Evolutionary conservation across 257 asterid species (phyloP).

Genomic region (Apocynum venetum): DNA sequence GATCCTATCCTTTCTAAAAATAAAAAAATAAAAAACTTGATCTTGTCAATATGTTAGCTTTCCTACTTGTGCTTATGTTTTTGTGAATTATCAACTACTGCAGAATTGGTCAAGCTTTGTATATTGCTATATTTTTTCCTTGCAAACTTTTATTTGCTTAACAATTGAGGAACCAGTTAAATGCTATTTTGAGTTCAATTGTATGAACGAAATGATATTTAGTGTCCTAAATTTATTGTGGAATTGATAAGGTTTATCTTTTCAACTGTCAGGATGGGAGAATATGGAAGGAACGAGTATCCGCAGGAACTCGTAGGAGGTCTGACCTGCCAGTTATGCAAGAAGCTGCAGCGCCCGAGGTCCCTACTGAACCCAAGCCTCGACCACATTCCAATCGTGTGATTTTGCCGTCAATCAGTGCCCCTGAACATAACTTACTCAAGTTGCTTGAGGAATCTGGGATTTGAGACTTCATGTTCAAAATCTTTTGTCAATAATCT

Average conservation of each 20-base stretch:
- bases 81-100: neutral
- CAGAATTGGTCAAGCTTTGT: neutral
- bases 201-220: neutral
- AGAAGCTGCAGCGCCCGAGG: constrained; percentile 40
- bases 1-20: neutral
- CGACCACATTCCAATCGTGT: constrained; percentile 48
- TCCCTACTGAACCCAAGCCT: constrained; percentile 29
- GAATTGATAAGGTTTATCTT: neutral
- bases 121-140: neutral
- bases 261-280: constrained; percentile 65
- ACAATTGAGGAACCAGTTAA: neutral
- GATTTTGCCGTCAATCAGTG: constrained; percentile 44
- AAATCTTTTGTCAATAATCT: constrained; percentile 3
- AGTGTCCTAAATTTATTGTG: neutral
- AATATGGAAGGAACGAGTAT: constrained; percentile 92
- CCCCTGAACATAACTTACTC: constrained; percentile 44
- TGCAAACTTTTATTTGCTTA: neutral
- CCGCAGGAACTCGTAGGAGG: constrained; percentile 47
- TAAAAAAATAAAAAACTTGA: too few relatives aligned
- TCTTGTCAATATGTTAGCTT: too few relatives aligned
- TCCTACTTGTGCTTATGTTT: too few relatives aligned
- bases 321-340: constrained; percentile 47
- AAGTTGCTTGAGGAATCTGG: constrained; percentile 46
- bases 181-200: neutral
- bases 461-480: constrained; percentile 13